phyloP scores from a whole-genome alignment of 148 eudicot genomes.

The Beta vulgaris region DNA sequence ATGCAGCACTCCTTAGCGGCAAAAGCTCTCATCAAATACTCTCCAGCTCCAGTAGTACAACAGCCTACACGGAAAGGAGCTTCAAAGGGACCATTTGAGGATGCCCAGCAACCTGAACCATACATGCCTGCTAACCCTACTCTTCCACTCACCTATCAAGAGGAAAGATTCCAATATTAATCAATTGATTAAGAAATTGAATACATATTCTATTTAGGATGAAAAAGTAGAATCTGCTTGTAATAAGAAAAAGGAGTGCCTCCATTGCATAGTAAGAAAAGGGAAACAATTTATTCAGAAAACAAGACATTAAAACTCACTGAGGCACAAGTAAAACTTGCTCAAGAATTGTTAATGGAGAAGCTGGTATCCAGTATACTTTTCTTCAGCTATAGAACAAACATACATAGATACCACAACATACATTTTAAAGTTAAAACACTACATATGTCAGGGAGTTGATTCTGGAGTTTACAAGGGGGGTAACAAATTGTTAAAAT shows the following conservation, averaged over 20 bases:
- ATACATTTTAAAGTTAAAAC: too few relatives aligned
- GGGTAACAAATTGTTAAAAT: too few relatives aligned
- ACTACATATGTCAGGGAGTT: too few relatives aligned
- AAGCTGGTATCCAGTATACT: too few relatives aligned
- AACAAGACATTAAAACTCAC: not conserved
- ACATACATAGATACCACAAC: too few relatives aligned
- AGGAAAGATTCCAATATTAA: not conserved
- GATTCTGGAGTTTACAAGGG: too few relatives aligned
- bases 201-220: not conserved
- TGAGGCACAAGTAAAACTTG: not conserved
- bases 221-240: not conserved
- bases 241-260: not conserved
- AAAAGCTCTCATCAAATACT: slow-evolving; percentile 84
- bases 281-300: not conserved
- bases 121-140: slow-evolving; percentile 95
- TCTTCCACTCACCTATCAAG: slow-evolving; percentile 78
- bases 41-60: slow-evolving; percentile 95
- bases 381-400: too few relatives aligned
- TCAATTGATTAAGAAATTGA: not conserved
- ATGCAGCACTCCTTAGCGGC: slow-evolving; percentile 88
- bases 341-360: too few relatives aligned
- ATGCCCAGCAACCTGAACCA: slow-evolving; percentile 98
- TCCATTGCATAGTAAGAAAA: not conserved
- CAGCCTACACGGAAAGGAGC: slow-evolving; percentile 64
- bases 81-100: slow-evolving; percentile 65